Evolutionary conservation across 768 basidiomycete genomes (phyloP).

Genomic region (Jaapia argillacea): DNA sequence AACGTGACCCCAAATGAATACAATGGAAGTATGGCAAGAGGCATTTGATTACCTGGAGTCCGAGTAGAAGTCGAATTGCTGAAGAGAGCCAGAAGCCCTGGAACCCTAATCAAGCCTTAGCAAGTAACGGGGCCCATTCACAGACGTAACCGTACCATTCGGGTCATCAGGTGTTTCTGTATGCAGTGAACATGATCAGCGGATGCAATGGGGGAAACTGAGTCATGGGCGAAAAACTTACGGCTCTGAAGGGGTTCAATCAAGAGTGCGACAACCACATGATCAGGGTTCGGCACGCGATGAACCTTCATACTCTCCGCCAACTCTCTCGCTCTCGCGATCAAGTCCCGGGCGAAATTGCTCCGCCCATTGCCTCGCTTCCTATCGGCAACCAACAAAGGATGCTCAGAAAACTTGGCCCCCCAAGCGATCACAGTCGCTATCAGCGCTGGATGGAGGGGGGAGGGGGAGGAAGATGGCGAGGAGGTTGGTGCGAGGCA

Average conservation of each 20-base stretch:
- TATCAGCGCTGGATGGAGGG: constrained; percentile 63
- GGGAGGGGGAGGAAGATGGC: constrained; percentile 16
- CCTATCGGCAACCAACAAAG: constrained; percentile 71
- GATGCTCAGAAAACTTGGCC: constrained; percentile 89
- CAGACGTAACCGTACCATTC: constrained; percentile 36
- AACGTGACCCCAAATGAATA: no score
- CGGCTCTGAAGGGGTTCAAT: constrained; percentile 83
- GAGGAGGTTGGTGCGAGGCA: constrained; percentile 4
- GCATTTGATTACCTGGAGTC: constrained; percentile 65
- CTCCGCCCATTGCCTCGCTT: constrained; percentile 60
- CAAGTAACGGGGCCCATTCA: constrained; percentile 7
- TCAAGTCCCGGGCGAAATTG: constrained; percentile 63
- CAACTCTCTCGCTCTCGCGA: constrained; percentile 75
- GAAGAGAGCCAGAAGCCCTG: constrained; percentile 79
- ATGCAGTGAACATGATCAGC: constrained; percentile 4
- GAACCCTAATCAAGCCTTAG: constrained; percentile 43
- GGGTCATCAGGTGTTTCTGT: constrained; percentile 67
- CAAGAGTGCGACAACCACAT: constrained; percentile 72
- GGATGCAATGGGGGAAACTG: constrained; percentile 1
- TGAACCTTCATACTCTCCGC: constrained; percentile 84
- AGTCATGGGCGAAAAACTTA: constrained; percentile 33
- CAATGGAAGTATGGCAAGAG: no score
- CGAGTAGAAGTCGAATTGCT: constrained; percentile 69
- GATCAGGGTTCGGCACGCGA: constrained; percentile 67
- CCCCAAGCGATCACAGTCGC: constrained; percentile 90